Evolutionary conservation across 1,139 yeast species (phyloP).

Genomic region (Geotrichum candidum): DNA sequence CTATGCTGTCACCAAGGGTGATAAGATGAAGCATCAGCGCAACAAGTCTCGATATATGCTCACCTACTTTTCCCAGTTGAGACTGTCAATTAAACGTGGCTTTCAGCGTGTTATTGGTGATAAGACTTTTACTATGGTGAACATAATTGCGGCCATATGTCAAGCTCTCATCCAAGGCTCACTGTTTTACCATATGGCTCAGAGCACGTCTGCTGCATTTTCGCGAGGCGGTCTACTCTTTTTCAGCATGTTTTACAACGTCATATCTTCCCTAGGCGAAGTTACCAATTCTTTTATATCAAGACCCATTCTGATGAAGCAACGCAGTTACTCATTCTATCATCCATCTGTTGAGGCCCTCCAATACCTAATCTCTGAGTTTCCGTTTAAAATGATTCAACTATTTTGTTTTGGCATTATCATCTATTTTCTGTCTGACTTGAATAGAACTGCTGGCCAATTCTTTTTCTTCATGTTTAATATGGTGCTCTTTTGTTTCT

Average conservation of each 20-base stretch:
- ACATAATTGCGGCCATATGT: conserved; percentile 44
- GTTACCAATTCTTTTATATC: conserved; percentile 37
- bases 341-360: conserved; percentile 44
- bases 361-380: conserved; percentile 34
- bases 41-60: conserved; percentile 34
- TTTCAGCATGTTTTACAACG: conserved; percentile 39
- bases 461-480: conserved; percentile 39
- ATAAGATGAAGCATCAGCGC: conserved; percentile 32
- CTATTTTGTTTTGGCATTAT: conserved; percentile 34
- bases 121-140: conserved; percentile 44
- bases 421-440: conserved; percentile 38
- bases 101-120: conserved; percentile 52
- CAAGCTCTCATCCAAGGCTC: conserved; percentile 51
- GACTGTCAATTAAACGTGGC: conserved; percentile 40
- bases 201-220: conserved; percentile 46
- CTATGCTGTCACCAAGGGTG: conserved; percentile 18
- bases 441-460: conserved; percentile 39
- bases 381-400: conserved; percentile 36
- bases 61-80: conserved; percentile 35
- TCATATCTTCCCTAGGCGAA: conserved; percentile 42
- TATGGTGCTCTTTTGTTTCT: conserved; percentile 34
- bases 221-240: conserved; percentile 46
- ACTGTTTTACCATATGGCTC: conserved; percentile 47
- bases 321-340: conserved; percentile 40
- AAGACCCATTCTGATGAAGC: conserved; percentile 42